Conservation (phyloP, 305 asterid genomes). For the Fraxinus albicans region DNA sequence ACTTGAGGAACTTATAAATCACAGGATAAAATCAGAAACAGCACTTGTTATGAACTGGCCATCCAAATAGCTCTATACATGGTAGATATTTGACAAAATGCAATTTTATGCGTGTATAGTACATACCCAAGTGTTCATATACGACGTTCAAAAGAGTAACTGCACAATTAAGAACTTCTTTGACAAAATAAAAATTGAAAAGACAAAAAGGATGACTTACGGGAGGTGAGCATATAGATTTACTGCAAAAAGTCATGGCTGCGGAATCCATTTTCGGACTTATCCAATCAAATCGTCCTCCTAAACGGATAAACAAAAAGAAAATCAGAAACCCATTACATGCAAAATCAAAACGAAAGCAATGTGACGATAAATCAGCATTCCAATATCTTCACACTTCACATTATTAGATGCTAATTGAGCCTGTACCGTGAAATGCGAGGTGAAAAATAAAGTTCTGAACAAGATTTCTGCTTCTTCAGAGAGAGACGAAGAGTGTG, state of each 20-base stretch:
- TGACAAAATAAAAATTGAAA: neutral
- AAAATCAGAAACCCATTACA: slow-evolving; percentile 15
- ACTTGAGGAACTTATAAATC: neutral
- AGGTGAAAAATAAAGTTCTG: slow-evolving; percentile 12
- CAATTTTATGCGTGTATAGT: neutral
- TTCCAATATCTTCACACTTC: neutral
- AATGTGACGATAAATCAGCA: slow-evolving; percentile 13
- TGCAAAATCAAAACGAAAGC: slow-evolving; percentile 3
- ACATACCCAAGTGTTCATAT: neutral
- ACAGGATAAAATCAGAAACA: neutral
- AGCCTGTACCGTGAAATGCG: slow-evolving; percentile 34
- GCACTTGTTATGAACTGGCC: neutral
- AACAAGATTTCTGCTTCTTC: neutral
- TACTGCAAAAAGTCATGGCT: slow-evolving; percentile 58
- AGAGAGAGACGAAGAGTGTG: slow-evolving; percentile 7
- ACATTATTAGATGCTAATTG: slow-evolving; percentile 19
- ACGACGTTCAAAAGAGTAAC: neutral
- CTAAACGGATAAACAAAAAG: slow-evolving; percentile 21
- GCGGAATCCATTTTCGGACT: slow-evolving; percentile 73
- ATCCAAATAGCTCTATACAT: neutral
- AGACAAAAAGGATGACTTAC: slow-evolving; percentile 37
- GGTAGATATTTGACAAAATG: neutral
- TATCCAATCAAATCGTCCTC: slow-evolving; percentile 25
- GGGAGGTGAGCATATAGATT: slow-evolving; percentile 59
- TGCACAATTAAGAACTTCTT: neutral